These are phyloP conservation scores for Plasmopara muralis DNA, from an alignment of 352 stramenopile genomes.

Conservation along the genomic window DNA sequence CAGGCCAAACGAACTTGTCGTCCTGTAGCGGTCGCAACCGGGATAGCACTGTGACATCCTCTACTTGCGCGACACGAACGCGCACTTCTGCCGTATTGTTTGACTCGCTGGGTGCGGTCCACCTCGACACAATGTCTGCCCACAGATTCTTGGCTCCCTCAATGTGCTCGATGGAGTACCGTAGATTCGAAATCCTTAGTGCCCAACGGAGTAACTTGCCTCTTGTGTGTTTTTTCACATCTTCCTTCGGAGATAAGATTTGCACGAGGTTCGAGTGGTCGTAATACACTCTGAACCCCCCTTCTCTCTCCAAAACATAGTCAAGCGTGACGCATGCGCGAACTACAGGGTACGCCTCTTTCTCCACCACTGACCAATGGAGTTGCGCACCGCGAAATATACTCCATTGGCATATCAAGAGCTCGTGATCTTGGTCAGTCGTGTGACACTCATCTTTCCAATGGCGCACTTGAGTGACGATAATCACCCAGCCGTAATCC, in stretches of 20 bases:
- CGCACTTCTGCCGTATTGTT: not conserved
- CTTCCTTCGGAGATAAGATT: not conserved
- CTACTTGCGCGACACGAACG: conserved; percentile 1
- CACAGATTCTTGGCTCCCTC: not conserved
- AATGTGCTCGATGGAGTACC: not conserved
- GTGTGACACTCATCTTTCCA: not conserved
- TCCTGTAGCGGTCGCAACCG: not conserved
- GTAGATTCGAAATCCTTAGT: not conserved
- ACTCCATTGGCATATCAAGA: not conserved
- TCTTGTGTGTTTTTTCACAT: not conserved
- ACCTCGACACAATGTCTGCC: not conserved
- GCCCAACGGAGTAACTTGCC: not conserved
- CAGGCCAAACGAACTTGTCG: not conserved
- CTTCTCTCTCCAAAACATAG: not conserved
- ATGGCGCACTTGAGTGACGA: not conserved
- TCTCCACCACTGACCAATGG: not conserved
- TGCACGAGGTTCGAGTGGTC: conserved; percentile 3
- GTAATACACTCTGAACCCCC: not conserved
- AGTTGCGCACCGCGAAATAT: not conserved
- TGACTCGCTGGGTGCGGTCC: not conserved
- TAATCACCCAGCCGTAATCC: not conserved
- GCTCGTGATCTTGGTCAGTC: not conserved
- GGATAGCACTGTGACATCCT: too few species aligned
- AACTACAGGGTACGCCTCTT: not conserved
- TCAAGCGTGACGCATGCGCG: not conserved